These are phyloP conservation scores for Beauveria varroae DNA, from an alignment of 2,329 filamentous ascomycete genomes.

Conservation along the genomic window DNA sequence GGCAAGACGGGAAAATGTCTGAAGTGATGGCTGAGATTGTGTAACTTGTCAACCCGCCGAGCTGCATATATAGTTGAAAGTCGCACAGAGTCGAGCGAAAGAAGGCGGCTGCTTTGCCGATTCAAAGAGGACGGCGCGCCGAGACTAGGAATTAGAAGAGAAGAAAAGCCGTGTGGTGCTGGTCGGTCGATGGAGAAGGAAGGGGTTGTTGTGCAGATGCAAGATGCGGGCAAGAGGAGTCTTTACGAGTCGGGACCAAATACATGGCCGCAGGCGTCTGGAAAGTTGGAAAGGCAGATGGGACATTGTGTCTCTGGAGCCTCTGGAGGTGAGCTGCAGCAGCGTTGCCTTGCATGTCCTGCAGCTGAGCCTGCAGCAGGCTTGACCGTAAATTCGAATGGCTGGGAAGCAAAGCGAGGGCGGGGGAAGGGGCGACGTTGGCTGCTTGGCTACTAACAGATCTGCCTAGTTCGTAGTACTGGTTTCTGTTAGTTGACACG, in stretches of 20 bases:
- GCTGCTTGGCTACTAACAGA: not conserved
- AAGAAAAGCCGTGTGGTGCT: not conserved
- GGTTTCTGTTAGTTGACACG: not conserved
- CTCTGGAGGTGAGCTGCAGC: not conserved
- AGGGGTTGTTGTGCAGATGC: constrained; percentile 8
- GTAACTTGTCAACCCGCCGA: too few relatives aligned
- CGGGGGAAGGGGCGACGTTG: not conserved
- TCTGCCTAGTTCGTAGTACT: not conserved
- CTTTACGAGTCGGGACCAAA: constrained; percentile 1
- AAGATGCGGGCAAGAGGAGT: constrained; percentile 10
- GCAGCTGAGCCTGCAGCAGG: not conserved
- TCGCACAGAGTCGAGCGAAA: not conserved
- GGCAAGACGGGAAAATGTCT: too few relatives aligned
- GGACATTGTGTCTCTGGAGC: not conserved
- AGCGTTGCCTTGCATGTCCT: not conserved
- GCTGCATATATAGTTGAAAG: too few relatives aligned
- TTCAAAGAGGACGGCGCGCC: not conserved
- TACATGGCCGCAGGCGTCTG: not conserved
- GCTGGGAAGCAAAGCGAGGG: constrained; percentile 18
- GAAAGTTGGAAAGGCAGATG: too few relatives aligned
- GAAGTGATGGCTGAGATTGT: too few relatives aligned
- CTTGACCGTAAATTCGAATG: constrained; percentile 24
- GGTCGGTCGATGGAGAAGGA: constrained; percentile 1
- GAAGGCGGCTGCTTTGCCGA: not conserved
- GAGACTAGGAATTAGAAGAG: not conserved